These are phyloP conservation scores for Euphrasia confusa DNA, from an alignment of 257 asterid species.

Conservation along the genomic window DNA sequence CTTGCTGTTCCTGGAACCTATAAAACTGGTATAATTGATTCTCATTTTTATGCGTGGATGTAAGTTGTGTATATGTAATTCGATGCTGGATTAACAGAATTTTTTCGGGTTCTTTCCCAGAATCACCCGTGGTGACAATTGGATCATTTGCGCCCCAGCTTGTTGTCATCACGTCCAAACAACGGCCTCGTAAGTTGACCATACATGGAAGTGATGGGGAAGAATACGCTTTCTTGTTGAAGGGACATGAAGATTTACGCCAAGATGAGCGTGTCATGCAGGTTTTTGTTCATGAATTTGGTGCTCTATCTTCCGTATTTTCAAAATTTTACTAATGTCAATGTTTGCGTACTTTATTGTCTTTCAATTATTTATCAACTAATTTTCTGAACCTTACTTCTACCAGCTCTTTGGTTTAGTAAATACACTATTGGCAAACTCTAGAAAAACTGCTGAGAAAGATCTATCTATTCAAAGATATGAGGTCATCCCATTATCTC, in stretches of 20 bases:
- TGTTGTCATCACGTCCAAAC: conserved; percentile 95
- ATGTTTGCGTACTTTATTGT: background rate
- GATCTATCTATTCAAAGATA: conserved; percentile 94
- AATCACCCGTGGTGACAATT: conserved; percentile 86
- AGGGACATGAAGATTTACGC: conserved; percentile 98
- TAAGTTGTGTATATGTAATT: background rate
- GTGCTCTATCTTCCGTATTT: conserved; percentile 10
- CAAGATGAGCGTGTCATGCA: conserved; percentile 99
- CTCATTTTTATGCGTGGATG: background rate
- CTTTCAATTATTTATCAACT: too few species aligned
- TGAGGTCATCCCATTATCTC: conserved; percentile 91
- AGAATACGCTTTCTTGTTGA: conserved; percentile 89
- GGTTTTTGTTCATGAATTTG: conserved; percentile 37
- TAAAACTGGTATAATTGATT: conserved; percentile 58
- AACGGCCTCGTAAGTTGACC: conserved; percentile 95
- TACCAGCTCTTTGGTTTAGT: conserved; percentile 92
- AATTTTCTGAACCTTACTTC: conserved; percentile 26
- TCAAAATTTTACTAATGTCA: conserved; percentile 11
- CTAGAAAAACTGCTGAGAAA: conserved; percentile 89
- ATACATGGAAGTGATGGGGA: conserved; percentile 96
- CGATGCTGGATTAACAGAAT: conserved; percentile 6
- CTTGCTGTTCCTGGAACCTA: conserved; percentile 99
- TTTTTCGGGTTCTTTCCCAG: conserved; percentile 36
- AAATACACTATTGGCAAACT: conserved; percentile 82
- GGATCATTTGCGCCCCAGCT: conserved; percentile 93